These are phyloP conservation scores for Gardenia jasminoides DNA, from an alignment of 257 asterid genomes.

Conservation along the genomic window DNA sequence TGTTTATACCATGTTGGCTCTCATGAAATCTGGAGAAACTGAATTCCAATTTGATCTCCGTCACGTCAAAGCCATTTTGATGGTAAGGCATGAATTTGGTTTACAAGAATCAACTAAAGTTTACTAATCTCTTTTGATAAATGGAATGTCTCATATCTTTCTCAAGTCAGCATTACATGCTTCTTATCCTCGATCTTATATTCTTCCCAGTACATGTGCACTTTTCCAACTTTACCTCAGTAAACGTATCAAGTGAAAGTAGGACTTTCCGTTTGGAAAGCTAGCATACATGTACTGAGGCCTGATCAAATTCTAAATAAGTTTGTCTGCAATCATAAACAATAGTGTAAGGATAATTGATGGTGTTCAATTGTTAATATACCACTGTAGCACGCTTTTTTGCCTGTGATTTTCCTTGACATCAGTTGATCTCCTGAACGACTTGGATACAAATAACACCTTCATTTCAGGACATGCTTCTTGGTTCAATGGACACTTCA, in stretches of 20 bases:
- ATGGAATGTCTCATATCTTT: no score
- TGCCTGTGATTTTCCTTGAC: neutral
- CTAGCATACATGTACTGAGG: no score
- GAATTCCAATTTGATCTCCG: slow-evolving; percentile 44
- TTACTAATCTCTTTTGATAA: no score
- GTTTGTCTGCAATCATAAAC: neutral
- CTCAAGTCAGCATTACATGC: no score
- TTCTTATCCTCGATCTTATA: no score
- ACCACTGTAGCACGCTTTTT: neutral
- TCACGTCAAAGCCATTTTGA: slow-evolving; percentile 47
- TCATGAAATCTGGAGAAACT: slow-evolving; percentile 33
- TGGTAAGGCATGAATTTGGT: slow-evolving; percentile 29
- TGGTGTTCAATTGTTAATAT: neutral
- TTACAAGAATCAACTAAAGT: no score
- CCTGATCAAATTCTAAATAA: neutral
- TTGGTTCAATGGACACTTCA: slow-evolving; percentile 50
- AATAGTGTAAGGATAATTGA: neutral
- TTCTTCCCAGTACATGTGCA: no score
- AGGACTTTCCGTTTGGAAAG: no score
- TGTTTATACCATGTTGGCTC: slow-evolving; percentile 47
- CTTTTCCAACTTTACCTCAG: no score
- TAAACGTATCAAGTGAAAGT: no score
- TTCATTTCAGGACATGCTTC: slow-evolving; percentile 48
- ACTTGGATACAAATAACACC: neutral
- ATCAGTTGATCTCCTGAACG: neutral